Base-by-base conservation (phyloP, 1,139 yeast genomes). In the Williopsis jadinii region DNA sequence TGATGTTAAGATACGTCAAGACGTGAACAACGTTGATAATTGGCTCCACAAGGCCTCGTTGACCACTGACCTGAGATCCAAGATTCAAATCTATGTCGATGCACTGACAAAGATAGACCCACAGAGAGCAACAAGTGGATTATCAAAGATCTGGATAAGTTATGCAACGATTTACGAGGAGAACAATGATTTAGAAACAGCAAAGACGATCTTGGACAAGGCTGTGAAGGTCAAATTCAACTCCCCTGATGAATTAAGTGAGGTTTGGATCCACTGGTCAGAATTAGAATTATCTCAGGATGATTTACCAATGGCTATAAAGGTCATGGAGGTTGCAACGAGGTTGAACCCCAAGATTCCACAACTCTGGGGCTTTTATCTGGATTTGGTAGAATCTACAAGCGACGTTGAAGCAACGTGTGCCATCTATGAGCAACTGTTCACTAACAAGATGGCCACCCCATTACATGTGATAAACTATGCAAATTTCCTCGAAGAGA, bases 91-190 rank as follows among this genome's bases (percentile, higher is more conserved):
- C 0, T 85, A 73, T 58, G 80, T 81, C 0, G 63, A 73, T 29
- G 95, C 95, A 0, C 69, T 88, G 15, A 67, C 75, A n/a, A 64
- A 73, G 2, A 76, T 88, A 11, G 75, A 82, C 48, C 92, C 95
- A 0, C 62, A 72, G 19, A 71, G 70, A 43, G 78, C 80, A 0
- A 58, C 58, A 13, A 64, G 42, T 2, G 50, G 62, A 1, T 58
- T 82, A 9, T 70, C 77, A 0, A 61, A 71, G 32, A 56, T 88
- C 10, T 90, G 97, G 96, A 65, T 75, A 10, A 63, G 68, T 11
- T 88, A 85, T 59, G 84, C 95, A 1, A 62, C 64, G 24, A 61
- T 84, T 2, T 88, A 86, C 59, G 77, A 81, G 39, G 61, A 66
- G 1, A 66, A 70, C 38, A 63, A 67, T 1, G 85, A 84, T 51